Evolutionary conservation across 345 rosid genomes (phyloP), one percentile per base, ranked within the genome.

Genomic region (Eutrema japonicum): DNA sequence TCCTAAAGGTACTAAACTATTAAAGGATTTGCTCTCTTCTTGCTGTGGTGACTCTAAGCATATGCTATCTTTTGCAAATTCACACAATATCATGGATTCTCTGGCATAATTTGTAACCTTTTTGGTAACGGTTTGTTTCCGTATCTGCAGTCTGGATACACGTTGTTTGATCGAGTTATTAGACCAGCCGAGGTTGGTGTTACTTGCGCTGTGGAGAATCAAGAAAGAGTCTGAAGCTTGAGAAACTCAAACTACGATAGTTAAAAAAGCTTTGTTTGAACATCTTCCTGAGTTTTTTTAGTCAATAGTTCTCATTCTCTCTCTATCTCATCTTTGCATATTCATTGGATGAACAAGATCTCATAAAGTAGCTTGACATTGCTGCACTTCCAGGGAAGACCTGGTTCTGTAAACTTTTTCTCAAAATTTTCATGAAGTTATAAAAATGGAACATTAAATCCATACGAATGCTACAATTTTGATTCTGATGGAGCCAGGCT

Each of bases 181-280:
- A 86, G 98, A 58, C 97, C 99, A 18, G 99, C 98, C 1, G 96
- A 96, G 72, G 98, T 96, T 12, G 96, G 99, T 38, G 99, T 95
- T 35, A 92, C 96, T 61, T 84, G 75, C 49, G 83, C 71, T 0
- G 82, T 51, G 54, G 89, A 84, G 64, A 69, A 67, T 18, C 80
- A 78, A 26, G 73, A 75, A 73, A 82, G 72, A 66, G 56, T 68
- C 83, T 37, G 77, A 78, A 63, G 79, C 85, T 51, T 82, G 79
- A 83, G 57, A 76, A 56, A 37, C 43, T 29, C 49, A 64, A 48
- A 40, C 75, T 29, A 33, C 26, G 42, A 69, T 41, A 56, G 64
- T 32, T 22, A 48, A 55, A 48, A 55, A 1, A 40, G 22, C 41
- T 64, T 70, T 71, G 45, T 58, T 49, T 41, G 6, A 56, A 65